Conservation (phyloP, 2,329 filamentous ascomycete genomes). For the Teratosphaeria epicoccoides region DNA sequence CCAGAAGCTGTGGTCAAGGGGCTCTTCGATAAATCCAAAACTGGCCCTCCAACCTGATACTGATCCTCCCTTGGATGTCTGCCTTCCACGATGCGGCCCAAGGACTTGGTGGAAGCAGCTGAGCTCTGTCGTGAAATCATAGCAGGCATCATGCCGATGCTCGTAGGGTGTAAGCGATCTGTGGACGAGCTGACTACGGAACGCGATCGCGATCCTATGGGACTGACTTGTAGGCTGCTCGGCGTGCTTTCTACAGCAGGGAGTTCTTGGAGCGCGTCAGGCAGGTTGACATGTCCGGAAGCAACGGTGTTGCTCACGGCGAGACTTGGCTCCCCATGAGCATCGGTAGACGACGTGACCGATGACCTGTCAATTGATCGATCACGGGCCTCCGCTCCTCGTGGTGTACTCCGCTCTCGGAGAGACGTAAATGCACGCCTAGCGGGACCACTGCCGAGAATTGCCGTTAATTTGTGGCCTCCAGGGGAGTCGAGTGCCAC, state of each 20-base stretch:
- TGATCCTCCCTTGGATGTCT: not conserved
- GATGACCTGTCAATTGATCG: constrained; percentile 53
- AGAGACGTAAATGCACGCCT: constrained; percentile 38
- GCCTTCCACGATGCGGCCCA: constrained; percentile 3
- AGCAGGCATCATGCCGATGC: constrained; percentile 5
- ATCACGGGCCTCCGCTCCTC: constrained; percentile 41
- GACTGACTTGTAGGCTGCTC: constrained; percentile 18
- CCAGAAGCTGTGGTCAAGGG: constrained; percentile 9
- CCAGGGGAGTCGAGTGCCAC: constrained; percentile 33
- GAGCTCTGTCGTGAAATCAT: constrained; percentile 19
- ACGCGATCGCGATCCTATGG: constrained; percentile 13
- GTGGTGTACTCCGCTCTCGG: constrained; percentile 31
- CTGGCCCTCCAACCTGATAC: not conserved
- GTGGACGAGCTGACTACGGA: constrained; percentile 13
- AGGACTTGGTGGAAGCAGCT: constrained; percentile 18
- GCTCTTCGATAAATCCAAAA: constrained; percentile 3
- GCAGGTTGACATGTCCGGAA: constrained; percentile 47
- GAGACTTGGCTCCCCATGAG: constrained; percentile 51
- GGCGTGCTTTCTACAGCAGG: constrained; percentile 25
- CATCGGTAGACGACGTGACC: constrained; percentile 38
- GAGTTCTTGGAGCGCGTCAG: constrained; percentile 35
- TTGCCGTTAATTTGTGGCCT: constrained; percentile 32
- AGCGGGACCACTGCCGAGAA: constrained; percentile 35
- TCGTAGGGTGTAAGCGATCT: constrained; percentile 3
- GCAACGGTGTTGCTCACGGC: constrained; percentile 52